Evolutionary conservation across 148 eudicot species (phyloP), one percentile per base, ranked within the genome.

Genomic region (Rhododendron molle): DNA sequence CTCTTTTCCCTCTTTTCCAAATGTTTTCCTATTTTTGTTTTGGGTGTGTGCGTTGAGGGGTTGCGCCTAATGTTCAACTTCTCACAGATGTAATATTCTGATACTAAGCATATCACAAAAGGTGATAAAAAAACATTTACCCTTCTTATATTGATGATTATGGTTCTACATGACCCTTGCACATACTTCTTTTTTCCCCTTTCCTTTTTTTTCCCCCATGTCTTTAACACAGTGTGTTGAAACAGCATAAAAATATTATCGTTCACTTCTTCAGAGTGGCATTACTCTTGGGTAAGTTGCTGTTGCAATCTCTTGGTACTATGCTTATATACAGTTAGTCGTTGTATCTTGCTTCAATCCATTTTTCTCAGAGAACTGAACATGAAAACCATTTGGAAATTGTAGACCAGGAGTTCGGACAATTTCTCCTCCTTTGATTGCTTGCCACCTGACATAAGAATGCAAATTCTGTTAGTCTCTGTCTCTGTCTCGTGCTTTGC

Each of bases 321-420:
- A 15, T 58, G 73, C 74, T 56, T 38, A 20, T 21, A 34, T 16
- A 30, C 40, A 67, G 81, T 12, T 12, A 3, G 8, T 78, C 49
- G 81, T 46, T 81, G 20, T 36, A 34, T 71, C 80, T 80, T 38
- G 77, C 16, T 56, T 80, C 83, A 14, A 81, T 72, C 73, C 86
- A 28, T 88, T 32, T 86, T 81, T 88, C 49, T 87, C 86, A 3
- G 78, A 62, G 84, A 93, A 28, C 84, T 85, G 86, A 85, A 90
- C 87, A 87, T 92, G 92, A 83, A 89, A 90, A 16, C 96, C 96
- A 71, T 93, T 89, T 28, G 96, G 96, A 83, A 93, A 93, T 80
- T 91, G 92, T 85, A 93, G 86, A 34, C 96, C 94, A 50, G 96
- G 96, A 40, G 92, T 90, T 85, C 96, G 89, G 28, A 91, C 34